Percentiles rank a stretch among this genome's conserved stretches.
phyloP scores from a whole-genome alignment of 2,329 filamentous ascomycete genomes.

The Fusarium setosum region DNA sequence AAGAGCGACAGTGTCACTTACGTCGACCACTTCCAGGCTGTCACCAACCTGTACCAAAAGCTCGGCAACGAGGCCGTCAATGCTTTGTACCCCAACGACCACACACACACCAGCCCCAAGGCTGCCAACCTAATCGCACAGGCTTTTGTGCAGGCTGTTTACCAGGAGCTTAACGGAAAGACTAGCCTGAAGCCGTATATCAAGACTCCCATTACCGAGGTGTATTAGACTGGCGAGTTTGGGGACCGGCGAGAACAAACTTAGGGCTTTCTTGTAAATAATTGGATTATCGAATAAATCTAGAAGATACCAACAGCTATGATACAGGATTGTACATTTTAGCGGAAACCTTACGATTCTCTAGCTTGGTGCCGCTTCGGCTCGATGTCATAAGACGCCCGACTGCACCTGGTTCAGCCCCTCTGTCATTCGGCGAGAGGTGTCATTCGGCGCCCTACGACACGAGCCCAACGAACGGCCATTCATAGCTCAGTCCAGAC shows the following conservation, averaged over 20 bases:
- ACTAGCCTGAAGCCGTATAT: slow-evolving; percentile 41
- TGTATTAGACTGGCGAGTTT: slow-evolving; percentile 28
- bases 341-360: too few relatives aligned
- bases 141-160: slow-evolving; percentile 58
- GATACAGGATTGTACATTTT: too few relatives aligned
- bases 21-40: slow-evolving; percentile 71
- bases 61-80: slow-evolving; percentile 63
- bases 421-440: too few relatives aligned
- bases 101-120: slow-evolving; percentile 69
- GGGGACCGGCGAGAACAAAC: background rate
- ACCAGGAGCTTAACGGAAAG: slow-evolving; percentile 43
- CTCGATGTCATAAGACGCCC: too few relatives aligned
- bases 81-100: slow-evolving; percentile 67
- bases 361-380: too few relatives aligned
- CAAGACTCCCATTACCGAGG: slow-evolving; percentile 40
- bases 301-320: too few relatives aligned
- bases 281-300: too few relatives aligned
- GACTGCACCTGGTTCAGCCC: too few relatives aligned
- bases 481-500: too few relatives aligned
- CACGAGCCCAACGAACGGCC: too few relatives aligned
- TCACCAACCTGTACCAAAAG: slow-evolving; percentile 62
- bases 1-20: slow-evolving; percentile 59
- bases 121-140: slow-evolving; percentile 67
- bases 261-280: background rate
- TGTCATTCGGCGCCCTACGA: too few relatives aligned